Conservation (phyloP, 108 stramenopile genomes). For the Aureococcus anophagefferens region DNA sequence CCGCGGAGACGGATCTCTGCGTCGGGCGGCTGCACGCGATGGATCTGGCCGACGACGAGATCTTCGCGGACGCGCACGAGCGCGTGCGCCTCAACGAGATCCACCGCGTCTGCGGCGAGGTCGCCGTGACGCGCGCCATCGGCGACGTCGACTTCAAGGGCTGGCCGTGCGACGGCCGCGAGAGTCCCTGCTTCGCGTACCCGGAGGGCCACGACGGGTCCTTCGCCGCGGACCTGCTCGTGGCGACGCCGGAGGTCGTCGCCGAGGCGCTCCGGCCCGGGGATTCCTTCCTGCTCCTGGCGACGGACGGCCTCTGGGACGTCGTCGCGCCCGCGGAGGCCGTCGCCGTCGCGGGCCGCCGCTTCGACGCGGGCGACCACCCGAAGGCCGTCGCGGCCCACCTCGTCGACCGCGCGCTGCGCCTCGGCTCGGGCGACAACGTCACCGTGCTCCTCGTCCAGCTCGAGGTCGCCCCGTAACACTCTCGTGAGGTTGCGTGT, state of each 20-base stretch:
- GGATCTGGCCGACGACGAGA: background rate
- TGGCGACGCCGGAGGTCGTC: too few species aligned
- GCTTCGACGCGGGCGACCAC: conserved; percentile 7
- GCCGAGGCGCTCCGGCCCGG: too few species aligned
- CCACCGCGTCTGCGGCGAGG: conserved; percentile 8
- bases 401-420: conserved; percentile 18
- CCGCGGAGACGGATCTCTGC: background rate
- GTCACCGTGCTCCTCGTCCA: conserved; percentile 28
- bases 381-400: conserved; percentile 14
- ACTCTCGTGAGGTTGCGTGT: too few species aligned
- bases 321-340: conserved; percentile 73
- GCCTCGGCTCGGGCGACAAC: conserved; percentile 29
- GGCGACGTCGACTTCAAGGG: conserved; percentile 7
- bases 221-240: too few species aligned
- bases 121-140: background rate
- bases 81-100: background rate
- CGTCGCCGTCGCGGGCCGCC: conserved; percentile 50
- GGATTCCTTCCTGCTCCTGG: conserved; percentile 41
- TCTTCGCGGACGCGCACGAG: background rate
- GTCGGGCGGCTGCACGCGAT: background rate
- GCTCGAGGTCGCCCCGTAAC: too few species aligned
- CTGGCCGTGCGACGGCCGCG: too few species aligned
- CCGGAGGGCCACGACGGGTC: too few species aligned
- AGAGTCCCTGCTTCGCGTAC: too few species aligned
- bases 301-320: conserved; percentile 85